phyloP scores from a whole-genome alignment of 208 protist genomes.

The Leishmania guyanensis region DNA sequence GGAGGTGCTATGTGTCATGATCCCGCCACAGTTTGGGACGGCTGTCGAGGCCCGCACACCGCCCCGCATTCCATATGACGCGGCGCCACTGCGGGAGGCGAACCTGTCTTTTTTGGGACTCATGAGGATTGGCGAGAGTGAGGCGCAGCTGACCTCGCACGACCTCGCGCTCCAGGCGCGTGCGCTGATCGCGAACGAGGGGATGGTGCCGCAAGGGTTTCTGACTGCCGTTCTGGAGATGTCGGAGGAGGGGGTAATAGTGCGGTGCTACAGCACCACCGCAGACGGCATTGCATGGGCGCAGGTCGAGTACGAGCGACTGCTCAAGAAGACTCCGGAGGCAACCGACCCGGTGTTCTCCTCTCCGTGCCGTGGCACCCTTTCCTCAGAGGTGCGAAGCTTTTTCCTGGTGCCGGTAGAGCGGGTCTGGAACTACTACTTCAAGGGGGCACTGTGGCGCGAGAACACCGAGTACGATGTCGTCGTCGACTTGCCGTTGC shows the following conservation, averaged over 20 bases:
- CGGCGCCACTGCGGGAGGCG: conserved; percentile 61
- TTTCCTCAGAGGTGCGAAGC: conserved; percentile 63
- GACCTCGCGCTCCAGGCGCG: conserved; percentile 84
- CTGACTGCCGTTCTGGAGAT: conserved; percentile 55
- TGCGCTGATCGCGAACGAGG: conserved; percentile 69
- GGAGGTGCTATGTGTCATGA: conserved; percentile 85
- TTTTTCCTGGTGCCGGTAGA: conserved; percentile 84
- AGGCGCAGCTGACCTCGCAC: conserved; percentile 69
- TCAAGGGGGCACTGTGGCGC: conserved; percentile 79
- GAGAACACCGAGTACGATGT: conserved; percentile 82
- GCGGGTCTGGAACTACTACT: conserved; percentile 87
- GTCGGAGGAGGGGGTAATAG: conserved; percentile 65
- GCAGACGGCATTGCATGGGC: conserved; percentile 82
- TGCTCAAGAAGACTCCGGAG: conserved; percentile 66
- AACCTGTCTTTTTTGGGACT: conserved; percentile 81
- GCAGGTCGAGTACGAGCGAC: conserved; percentile 43
- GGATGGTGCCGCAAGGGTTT: conserved; percentile 42
- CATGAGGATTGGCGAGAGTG: conserved; percentile 71
- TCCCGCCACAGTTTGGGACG: conserved; percentile 84
- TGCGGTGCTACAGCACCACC: conserved; percentile 83
- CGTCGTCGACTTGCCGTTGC: conserved; percentile 58
- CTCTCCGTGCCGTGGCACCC: conserved; percentile 56
- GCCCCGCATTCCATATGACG: conserved; percentile 60
- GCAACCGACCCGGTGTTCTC: conserved; percentile 50
- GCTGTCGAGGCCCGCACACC: conserved; percentile 70